Evolutionary conservation across 768 basidiomycete genomes (phyloP), one percentile per base, ranked within the genome.

Genomic region (Collybiopsis luxurians): DNA sequence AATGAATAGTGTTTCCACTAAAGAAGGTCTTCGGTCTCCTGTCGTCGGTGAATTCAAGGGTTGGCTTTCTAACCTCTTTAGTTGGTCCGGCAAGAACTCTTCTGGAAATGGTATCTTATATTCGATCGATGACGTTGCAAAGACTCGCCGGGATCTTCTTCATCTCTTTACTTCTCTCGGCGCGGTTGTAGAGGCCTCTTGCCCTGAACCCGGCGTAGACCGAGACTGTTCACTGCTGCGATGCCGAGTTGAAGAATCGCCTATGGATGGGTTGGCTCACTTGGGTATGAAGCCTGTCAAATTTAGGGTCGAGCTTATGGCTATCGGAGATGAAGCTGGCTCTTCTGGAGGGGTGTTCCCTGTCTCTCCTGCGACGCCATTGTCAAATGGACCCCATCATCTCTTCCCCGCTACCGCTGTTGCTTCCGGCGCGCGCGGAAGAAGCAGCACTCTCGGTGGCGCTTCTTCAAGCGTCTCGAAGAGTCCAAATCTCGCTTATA

Each of bases 11-110:
- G 58, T 73, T 69, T 65, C 68, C 11, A 66, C 67, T 24, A 63
- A 65, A 42, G 70, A 66, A 53, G 71, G 73, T 43, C 67, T 76
- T 47, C 74, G 82, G 6, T 84, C 89, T 15, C 89, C 89, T n/a
- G 86, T 84, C 10, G 87, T 89, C 13, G 87, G 87, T 56, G 90
- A 92, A 69, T 85, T 92, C 71, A 90, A 89, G 67, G 90, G 89
- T 31, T 97, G 95, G 95, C 95, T 98, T 72, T 91, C 92, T 21
- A 96, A 90, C 62, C 76, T 98, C 28, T 98, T 98, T 78, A 90
- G 86, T 70, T 97, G 93, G 90, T 51, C 50, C 24, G 19, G 53
- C 15, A 94, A 90, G 66, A 77, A 79, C 30, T 82, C 84, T 53
- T 71, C 77, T 23, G 74, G 53, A 38, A 59, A 61, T 24, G 59